These are phyloP conservation scores for Psophocarpus tetragonolobus DNA, from an alignment of 306 rosid genomes.

Conservation along the genomic window DNA sequence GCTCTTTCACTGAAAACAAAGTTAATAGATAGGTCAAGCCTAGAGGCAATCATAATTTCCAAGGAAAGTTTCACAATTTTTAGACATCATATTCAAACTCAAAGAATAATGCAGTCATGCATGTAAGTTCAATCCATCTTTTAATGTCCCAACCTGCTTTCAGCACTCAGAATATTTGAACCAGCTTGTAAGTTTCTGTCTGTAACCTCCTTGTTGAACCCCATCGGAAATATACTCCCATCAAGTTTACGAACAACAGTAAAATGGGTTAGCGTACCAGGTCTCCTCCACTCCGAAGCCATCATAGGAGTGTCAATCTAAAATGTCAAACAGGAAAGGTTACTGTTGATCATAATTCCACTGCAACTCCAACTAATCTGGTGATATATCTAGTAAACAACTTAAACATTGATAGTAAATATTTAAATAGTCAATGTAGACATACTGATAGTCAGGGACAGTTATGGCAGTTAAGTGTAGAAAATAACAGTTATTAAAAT, in stretches of 20 bases:
- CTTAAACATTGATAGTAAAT: background rate
- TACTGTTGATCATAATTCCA: conserved; percentile 20
- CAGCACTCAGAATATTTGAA: conserved; percentile 66
- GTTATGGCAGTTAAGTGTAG: too few relatives aligned
- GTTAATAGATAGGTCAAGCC: conserved; percentile 31
- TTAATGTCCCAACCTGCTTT: conserved; percentile 66
- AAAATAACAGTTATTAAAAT: too few relatives aligned
- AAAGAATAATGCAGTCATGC: conserved; percentile 12
- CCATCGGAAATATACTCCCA: conserved; percentile 85
- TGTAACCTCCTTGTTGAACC: conserved; percentile 69
- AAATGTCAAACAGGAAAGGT: conserved; percentile 42
- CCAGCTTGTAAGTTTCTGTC: conserved; percentile 79
- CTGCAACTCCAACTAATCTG: background rate
- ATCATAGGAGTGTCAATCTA: conserved; percentile 95
- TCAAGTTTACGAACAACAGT: conserved; percentile 92
- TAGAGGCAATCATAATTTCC: conserved; percentile 29
- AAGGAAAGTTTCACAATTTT: background rate
- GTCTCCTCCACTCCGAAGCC: conserved; percentile 88
- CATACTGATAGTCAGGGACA: background rate
- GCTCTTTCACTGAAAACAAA: conserved; percentile 85
- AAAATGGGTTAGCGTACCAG: conserved; percentile 85
- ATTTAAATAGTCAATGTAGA: background rate
- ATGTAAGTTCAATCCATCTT: background rate
- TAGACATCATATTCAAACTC: background rate
- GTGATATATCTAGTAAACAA: background rate